A percentile compares a stretch with the other conserved stretches of the same genome.
Evolutionary conservation across 2,329 filamentous ascomycete genomes (phyloP).

Genomic region (Xylariaceae sp.): DNA sequence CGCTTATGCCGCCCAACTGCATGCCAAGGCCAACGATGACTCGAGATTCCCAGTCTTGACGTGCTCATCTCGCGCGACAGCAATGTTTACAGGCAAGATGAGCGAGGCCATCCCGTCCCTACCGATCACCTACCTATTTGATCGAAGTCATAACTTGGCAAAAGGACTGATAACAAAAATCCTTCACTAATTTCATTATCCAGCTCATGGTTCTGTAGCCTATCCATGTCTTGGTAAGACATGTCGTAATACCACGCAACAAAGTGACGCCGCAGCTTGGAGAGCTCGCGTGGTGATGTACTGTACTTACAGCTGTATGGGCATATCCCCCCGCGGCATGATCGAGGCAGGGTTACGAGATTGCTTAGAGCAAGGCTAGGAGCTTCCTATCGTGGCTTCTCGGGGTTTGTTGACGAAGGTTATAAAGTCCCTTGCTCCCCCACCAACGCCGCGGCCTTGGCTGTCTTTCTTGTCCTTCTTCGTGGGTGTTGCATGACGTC

Average conservation of each 20-base stretch:
- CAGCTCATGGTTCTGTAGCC: constrained; percentile 8
- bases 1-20: constrained; percentile 1
- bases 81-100: neutral
- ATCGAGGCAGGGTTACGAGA: neutral
- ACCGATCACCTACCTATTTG: constrained; percentile 21
- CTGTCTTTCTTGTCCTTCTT: constrained; percentile 3
- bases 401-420: constrained; percentile 2
- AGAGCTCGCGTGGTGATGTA: neutral
- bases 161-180: constrained; percentile 1
- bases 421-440: constrained; percentile 14
- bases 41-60: constrained; percentile 1
- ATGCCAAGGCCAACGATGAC: neutral
- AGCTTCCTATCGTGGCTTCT: constrained; percentile 8
- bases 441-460: constrained; percentile 1
- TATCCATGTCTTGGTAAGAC: too few relatives aligned
- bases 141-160: constrained; percentile 6
- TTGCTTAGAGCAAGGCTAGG: constrained; percentile 8
- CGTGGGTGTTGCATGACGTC: constrained; percentile 13
- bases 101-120: neutral
- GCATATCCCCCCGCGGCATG: too few relatives aligned
- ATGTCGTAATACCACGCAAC: constrained; percentile 10
- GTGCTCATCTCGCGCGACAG: neutral
- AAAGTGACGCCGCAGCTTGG: constrained; percentile 6
- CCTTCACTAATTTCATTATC: constrained; percentile 2
- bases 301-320: too few relatives aligned